Evolutionary conservation across 768 basidiomycete genomes (phyloP), one percentile per base, ranked within the genome.

Genomic region (Mycena kentingensis): DNA sequence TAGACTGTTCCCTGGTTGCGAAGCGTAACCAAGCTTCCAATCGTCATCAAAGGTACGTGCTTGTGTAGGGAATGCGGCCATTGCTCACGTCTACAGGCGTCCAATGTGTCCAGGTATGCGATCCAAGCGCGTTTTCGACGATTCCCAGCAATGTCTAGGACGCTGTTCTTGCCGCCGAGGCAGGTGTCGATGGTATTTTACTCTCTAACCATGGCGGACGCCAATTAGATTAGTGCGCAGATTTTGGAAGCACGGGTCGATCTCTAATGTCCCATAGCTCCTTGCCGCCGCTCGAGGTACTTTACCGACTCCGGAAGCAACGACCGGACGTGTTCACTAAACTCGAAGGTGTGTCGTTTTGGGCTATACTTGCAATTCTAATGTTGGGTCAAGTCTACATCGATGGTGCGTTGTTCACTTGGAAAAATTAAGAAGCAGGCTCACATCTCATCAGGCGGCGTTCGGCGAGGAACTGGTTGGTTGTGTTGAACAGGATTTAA

Each of bases 161-260:
- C 70, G 93, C 90, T 2, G 82, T 91, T 35, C 80, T 93, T 39
- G 93, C 93, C 25, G 83, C 80, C 16, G 85, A 94, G 55, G 80
- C 87, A 26, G 91, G 93, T 12, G 86, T 90, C 16, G 86, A 95
- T 51, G 95, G 89, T 4, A 92, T 98, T 55, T 76, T 95, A 50
- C 71, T 98, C 8, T 91, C 88, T 1, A 98, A 98, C 60, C 95
- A 98, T 61, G 95, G 95, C 49, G 95, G 88, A 35, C 80, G 93
- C 24, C 90, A 94, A 67, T 71, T 94, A 46, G 90, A 93, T 48
- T 90, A 82, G 88, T 89, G 64, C 67, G 82, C 64, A 24, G 36
- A 13, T 43, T n/a, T n/a, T n/a, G n/a, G n/a, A n/a, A n/a, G n/a
- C n/a, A n/a, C n/a, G n/a, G n/a, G n/a, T n/a, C n/a, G n/a, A n/a